Conservation (phyloP, 148 eudicot genomes). For the Vaccinium corymbosum region DNA sequence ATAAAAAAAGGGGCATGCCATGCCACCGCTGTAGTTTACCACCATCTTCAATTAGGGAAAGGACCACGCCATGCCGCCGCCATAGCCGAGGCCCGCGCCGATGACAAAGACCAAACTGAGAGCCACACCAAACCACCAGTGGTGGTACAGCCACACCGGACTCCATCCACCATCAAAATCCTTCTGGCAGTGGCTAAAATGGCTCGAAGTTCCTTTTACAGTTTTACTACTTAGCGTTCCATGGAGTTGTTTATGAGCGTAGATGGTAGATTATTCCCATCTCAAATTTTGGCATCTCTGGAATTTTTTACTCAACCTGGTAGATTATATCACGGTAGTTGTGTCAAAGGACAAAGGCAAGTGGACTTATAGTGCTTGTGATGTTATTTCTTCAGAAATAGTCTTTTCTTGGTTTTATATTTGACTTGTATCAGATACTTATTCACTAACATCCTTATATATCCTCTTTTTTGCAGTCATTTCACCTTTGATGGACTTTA, state of each 20-base stretch:
- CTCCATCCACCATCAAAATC: no score
- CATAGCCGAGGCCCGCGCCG: no score
- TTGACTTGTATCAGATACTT: neutral
- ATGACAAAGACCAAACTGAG: no score
- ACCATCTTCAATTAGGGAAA: no score
- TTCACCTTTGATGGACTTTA: conserved; percentile 35
- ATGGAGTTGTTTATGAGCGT: neutral
- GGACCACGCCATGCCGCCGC: no score
- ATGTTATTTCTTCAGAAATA: neutral
- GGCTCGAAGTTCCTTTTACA: neutral
- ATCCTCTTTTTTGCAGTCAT: conserved; percentile 35
- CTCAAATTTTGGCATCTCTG: neutral
- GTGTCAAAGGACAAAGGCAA: neutral
- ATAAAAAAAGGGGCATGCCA: no score
- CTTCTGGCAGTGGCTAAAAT: no score
- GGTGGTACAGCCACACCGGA: no score
- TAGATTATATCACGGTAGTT: neutral
- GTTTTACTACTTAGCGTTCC: neutral
- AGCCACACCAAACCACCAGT: no score
- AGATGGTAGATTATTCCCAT: neutral
- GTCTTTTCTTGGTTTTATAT: neutral
- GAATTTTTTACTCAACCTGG: neutral
- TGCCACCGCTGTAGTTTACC: no score
- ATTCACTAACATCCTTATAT: neutral
- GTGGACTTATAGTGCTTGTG: neutral